phyloP scores from a whole-genome alignment of 768 basidiomycete genomes.

The Pulveroboletus sp. region DNA sequence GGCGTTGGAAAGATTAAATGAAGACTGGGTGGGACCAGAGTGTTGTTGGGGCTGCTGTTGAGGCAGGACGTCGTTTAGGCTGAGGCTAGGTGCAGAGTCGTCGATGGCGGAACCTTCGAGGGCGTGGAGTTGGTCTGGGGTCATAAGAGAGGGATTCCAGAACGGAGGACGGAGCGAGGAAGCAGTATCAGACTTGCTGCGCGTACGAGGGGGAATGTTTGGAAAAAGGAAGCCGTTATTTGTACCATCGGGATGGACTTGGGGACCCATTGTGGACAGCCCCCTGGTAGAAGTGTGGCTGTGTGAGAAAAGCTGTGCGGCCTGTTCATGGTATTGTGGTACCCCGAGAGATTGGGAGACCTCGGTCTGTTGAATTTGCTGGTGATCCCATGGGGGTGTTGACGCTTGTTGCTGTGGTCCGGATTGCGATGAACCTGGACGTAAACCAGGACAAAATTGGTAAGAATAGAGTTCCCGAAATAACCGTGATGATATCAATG shows the following conservation, averaged over 20 bases:
- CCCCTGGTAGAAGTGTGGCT: conserved; percentile 36
- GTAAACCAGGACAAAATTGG: conserved; percentile 29
- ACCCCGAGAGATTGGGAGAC: conserved; percentile 28
- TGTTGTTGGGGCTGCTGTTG: conserved; percentile 24
- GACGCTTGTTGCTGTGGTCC: conserved; percentile 32
- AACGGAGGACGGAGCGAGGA: conserved; percentile 45
- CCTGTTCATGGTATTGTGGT: conserved; percentile 28
- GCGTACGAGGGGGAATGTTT: conserved; percentile 37
- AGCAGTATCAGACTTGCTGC: conserved; percentile 61
- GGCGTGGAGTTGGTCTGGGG: conserved; percentile 33
- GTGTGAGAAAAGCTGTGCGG: conserved; percentile 30
- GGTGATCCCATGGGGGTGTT: conserved; percentile 35
- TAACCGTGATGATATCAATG: conserved; percentile 29
- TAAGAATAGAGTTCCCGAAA: conserved; percentile 31
- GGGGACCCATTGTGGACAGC: conserved; percentile 34
- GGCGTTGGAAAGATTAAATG: conserved; percentile 28
- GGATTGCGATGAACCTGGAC: conserved; percentile 32
- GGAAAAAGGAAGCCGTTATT: conserved; percentile 39
- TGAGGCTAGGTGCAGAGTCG: conserved; percentile 31
- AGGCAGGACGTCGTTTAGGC: conserved; percentile 28
- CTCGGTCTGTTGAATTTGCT: conserved; percentile 35
- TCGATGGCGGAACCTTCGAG: conserved; percentile 38
- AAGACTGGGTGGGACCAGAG: conserved; percentile 21
- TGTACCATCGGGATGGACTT: conserved; percentile 33
- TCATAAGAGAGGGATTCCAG: conserved; percentile 44